Base-by-base conservation (phyloP, 2,329 filamentous ascomycete species). In the Trichophyton rubrum region DNA sequence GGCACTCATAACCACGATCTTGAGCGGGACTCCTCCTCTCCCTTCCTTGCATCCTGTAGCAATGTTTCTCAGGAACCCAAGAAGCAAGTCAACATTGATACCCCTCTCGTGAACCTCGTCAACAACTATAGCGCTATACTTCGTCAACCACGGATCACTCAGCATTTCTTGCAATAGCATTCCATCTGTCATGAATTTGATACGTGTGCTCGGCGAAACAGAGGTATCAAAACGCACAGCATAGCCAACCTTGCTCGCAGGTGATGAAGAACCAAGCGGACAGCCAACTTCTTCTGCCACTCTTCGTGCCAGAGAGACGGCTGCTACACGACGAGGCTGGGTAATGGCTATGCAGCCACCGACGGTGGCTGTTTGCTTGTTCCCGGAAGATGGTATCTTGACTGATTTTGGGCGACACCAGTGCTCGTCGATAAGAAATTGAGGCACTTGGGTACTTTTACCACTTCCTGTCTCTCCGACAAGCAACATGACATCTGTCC, bases 21-120 rank as follows among this genome's bases (percentile, higher is more conserved):
- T 97, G 60, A 99, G 76, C 0, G 88, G 85, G 33, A 87, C 77
- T 3, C 87, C 88, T 6, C 86, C 85, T 3, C 87, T 83, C 5
- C 85, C 85, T 51, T 82, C 78, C 41, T 82, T 81, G 38, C 72
- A 72, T 3, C 74, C 75, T 27, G 79, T 77, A 1, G 93, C 76
- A 55, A 97, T 82, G 63, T 88, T 86, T 69, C 89, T 89, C 63
- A 99, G 71, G 65, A 99, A 97, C 0, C 93, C 93, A 27, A 95
- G 79, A 8, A 96, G 80, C 27, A 99, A 75, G 75, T 99, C 93
- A 6, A 96, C 92, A 70, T 97, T 95, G 22, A 97, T 83, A 66
- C 91, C 95, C 67, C 93, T 82, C 76, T 99, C 93, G 76, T 99
- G 93, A 11, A 99, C 93, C 73, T 99, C 93, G 73, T 99, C 93